Conservation (phyloP, 257 asterid genomes). For the Nicotiana tabacum region DNA sequence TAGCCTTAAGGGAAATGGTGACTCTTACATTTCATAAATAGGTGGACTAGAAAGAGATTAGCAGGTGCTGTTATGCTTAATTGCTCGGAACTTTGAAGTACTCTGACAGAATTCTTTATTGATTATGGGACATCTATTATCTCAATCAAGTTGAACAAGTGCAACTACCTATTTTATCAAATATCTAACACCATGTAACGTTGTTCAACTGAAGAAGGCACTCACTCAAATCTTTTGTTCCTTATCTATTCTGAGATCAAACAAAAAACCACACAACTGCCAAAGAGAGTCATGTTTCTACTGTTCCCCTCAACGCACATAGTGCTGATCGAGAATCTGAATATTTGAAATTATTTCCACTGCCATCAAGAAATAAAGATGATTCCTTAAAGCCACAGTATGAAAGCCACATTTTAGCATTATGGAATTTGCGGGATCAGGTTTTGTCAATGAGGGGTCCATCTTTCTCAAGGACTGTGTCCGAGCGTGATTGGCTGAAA, state of each 20-base stretch:
- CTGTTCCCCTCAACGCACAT: constrained; percentile 10
- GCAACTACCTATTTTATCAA: too few species aligned
- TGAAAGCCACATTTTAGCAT: constrained; percentile 52
- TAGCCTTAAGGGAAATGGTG: too few species aligned
- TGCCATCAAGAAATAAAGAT: constrained; percentile 59
- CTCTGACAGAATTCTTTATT: too few species aligned
- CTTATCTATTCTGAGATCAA: constrained; percentile 45
- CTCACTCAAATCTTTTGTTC: constrained; percentile 45
- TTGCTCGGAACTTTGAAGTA: too few species aligned
- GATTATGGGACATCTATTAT: too few species aligned
- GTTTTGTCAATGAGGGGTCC: constrained; percentile 67
- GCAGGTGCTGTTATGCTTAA: too few species aligned
- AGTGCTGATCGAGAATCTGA: constrained; percentile 28
- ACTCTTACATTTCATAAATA: too few species aligned
- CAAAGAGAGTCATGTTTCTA: constrained; percentile 22
- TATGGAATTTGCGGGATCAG: constrained; percentile 82
- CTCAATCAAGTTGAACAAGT: too few species aligned
- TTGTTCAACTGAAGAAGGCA: constrained; percentile 44
- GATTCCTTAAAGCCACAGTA: constrained; percentile 40
- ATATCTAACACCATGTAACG: constrained; percentile 37
- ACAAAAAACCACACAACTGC: constrained; percentile 29
- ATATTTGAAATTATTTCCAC: constrained; percentile 44
- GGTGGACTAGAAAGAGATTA: too few species aligned
- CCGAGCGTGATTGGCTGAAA: constrained; percentile 97
- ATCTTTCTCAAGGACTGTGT: constrained; percentile 67